A percentile compares a stretch with the other conserved stretches of the same genome.
These are phyloP conservation scores for Earliella scabrosa DNA, from an alignment of 1,284 basidiomycete species.

Conservation along the genomic window DNA sequence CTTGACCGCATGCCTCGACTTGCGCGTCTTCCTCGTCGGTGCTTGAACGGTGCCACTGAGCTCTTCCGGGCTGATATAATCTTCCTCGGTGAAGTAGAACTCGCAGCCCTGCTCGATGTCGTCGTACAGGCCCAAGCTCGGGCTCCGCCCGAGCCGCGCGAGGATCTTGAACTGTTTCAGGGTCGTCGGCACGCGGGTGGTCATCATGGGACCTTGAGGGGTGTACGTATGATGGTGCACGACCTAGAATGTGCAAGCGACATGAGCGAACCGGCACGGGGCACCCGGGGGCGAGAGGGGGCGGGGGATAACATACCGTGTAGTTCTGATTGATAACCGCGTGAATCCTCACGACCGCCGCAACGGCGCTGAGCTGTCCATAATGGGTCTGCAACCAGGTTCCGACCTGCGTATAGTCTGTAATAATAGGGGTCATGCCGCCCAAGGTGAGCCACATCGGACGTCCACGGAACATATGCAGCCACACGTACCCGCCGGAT, in stretches of 20 bases:
- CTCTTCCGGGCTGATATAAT: conserved; percentile 50
- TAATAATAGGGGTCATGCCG: conserved; percentile 2
- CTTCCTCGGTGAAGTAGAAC: conserved; percentile 69
- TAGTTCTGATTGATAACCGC: conserved; percentile 67
- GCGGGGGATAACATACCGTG: conserved; percentile 42
- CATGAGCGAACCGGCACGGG: conserved; percentile 13
- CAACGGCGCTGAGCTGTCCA: conserved; percentile 55
- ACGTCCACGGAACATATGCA: background rate
- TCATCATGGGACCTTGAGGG: background rate
- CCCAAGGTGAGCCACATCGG: background rate
- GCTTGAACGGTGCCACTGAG: conserved; percentile 21
- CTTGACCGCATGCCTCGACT: conserved; percentile 40
- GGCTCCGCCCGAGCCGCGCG: conserved; percentile 59
- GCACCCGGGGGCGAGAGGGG: background rate
- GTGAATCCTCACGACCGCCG: conserved; percentile 72
- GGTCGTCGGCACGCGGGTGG: conserved; percentile 63
- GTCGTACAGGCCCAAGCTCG: conserved; percentile 57
- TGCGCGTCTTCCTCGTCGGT: conserved; percentile 27
- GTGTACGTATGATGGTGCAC: conserved; percentile 16
- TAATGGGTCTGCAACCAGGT: conserved; percentile 61
- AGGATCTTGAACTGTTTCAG: conserved; percentile 73
- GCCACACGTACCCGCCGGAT: conserved; percentile 52
- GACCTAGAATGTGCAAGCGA: conserved; percentile 12
- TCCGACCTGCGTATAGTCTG: conserved; percentile 62
- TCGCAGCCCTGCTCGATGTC: conserved; percentile 66